A percentile compares a stretch with the other conserved stretches of the same genome.
phyloP scores from a whole-genome alignment of 1,284 basidiomycete species.

The Thelephora terrestris region DNA sequence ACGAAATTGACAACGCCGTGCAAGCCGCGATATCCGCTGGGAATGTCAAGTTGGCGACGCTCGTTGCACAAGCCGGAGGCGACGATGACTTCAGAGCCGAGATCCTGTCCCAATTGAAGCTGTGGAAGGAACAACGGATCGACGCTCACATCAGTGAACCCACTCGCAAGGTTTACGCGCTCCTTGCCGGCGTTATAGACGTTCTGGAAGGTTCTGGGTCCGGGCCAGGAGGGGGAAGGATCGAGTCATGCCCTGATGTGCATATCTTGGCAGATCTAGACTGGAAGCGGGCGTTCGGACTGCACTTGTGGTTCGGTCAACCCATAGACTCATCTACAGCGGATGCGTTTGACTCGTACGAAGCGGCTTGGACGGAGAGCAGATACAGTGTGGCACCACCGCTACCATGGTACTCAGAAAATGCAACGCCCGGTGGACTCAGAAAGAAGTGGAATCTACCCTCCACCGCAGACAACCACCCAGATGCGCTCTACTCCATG shows the following conservation, averaged over 20 bases:
- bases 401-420: conserved; percentile 58
- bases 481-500: conserved; percentile 78
- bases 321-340: conserved; percentile 64
- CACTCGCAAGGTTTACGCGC: conserved; percentile 75
- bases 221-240: conserved; percentile 15
- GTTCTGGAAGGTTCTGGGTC: conserved; percentile 51
- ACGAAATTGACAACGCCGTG: conserved; percentile 82
- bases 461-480: conserved; percentile 23
- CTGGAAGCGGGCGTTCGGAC: conserved; percentile 92
- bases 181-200: conserved; percentile 76
- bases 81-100: conserved; percentile 73
- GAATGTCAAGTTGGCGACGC: conserved; percentile 80
- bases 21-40: conserved; percentile 67
- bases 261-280: conserved; percentile 76
- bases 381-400: conserved; percentile 47
- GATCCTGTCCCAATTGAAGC: conserved; percentile 66
- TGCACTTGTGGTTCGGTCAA: conserved; percentile 86
- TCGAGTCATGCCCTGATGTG: conserved; percentile 55
- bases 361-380: conserved; percentile 36
- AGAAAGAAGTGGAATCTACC: conserved; percentile 27
- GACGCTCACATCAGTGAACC: conserved; percentile 63
- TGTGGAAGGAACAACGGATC: conserved; percentile 77
- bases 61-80: conserved; percentile 86
- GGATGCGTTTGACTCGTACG: conserved; percentile 65
- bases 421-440: conserved; percentile 11